Conservation (phyloP, 1,284 basidiomycete species). For the Ceratobasidium theobromae region DNA sequence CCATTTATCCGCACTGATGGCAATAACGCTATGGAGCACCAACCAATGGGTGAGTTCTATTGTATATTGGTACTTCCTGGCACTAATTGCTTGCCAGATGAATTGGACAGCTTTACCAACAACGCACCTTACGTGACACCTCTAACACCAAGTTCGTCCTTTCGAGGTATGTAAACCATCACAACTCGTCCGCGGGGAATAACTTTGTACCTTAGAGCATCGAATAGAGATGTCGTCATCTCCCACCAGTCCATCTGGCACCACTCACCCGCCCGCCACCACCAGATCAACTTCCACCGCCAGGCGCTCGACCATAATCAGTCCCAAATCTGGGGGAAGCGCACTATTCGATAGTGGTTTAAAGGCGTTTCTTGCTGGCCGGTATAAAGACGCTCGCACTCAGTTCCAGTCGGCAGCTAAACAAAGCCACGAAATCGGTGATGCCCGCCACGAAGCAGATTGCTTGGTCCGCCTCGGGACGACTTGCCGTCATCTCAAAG, state of each 20-base stretch:
- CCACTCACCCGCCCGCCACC: too few relatives aligned
- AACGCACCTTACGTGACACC: neutral
- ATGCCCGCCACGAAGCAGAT: conserved; percentile 1
- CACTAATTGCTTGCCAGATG: too few relatives aligned
- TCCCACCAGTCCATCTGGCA: too few relatives aligned
- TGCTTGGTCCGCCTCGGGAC: conserved; percentile 18
- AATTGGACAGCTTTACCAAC: neutral
- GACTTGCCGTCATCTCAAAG: conserved; percentile 7
- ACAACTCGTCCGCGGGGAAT: too few relatives aligned
- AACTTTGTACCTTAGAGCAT: too few relatives aligned
- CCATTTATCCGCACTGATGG: neutral
- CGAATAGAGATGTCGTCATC: too few relatives aligned
- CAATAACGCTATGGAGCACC: neutral
- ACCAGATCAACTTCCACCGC: neutral
- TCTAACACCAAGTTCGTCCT: neutral
- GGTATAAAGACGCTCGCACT: neutral
- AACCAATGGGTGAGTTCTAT: neutral
- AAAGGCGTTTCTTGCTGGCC: conserved; percentile 7
- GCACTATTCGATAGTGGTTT: neutral
- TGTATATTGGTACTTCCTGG: neutral
- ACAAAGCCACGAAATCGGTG: neutral
- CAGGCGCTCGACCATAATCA: neutral
- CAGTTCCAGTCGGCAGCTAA: neutral
- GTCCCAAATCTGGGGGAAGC: neutral
- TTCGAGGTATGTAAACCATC: neutral